Conservation (phyloP, 2,329 filamentous ascomycete species). For the Epichloe sylvatica region DNA sequence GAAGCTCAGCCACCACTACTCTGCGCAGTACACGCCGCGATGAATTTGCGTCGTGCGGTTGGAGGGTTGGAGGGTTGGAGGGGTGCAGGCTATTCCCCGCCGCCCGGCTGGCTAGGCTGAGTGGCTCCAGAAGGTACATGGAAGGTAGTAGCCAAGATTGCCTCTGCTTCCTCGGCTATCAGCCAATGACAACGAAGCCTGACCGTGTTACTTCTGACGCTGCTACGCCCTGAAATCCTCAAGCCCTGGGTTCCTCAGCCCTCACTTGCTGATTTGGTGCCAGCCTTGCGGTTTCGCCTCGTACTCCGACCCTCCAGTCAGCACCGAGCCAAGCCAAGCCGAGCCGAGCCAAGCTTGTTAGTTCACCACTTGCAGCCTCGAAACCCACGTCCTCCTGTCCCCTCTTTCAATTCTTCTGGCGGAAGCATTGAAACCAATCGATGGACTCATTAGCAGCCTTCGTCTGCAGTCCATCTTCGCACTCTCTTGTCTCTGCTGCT, state of each 20-base stretch:
- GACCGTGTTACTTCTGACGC: neutral
- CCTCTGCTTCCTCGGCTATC: slow-evolving; percentile 11
- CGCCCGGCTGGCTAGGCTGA: neutral
- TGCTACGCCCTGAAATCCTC: neutral
- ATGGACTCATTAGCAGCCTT: slow-evolving; percentile 4
- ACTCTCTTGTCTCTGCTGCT: neutral
- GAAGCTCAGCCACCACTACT: too few relatives aligned
- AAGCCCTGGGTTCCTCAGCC: neutral
- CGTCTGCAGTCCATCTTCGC: neutral
- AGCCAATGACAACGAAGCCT: slow-evolving; percentile 12
- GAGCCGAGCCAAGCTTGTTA: neutral
- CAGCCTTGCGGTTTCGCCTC: neutral
- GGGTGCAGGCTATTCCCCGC: neutral
- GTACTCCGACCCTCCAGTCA: neutral
- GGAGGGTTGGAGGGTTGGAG: neutral
- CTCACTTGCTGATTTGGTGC: neutral
- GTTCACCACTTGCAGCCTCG: slow-evolving; percentile 4
- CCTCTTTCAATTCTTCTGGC: slow-evolving; percentile 4
- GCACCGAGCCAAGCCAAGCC: neutral
- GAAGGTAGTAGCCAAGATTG: too few relatives aligned
- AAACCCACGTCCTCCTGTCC: slow-evolving; percentile 2
- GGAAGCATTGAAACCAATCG: slow-evolving; percentile 2
- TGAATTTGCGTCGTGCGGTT: neutral
- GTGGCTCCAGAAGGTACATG: neutral
- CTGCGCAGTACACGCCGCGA: too few relatives aligned